phyloP scores from a whole-genome alignment of 163 green algal species.

The Chlorella variabilis region DNA sequence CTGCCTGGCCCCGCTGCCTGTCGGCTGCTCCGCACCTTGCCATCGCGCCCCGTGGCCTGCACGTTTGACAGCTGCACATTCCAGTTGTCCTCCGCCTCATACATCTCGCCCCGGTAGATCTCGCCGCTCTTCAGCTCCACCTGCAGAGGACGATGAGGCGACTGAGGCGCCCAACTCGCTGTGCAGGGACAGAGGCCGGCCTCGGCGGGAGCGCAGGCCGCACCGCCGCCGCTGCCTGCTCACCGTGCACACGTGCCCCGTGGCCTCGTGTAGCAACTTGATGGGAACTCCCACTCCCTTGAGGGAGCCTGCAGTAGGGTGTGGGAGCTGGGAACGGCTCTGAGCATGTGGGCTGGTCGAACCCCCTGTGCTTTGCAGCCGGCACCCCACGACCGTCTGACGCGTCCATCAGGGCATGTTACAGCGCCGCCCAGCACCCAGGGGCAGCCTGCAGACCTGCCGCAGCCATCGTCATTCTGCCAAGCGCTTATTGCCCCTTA shows the following conservation, averaged over 20 bases:
- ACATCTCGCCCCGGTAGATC: slow-evolving; percentile 93
- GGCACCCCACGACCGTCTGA: no score
- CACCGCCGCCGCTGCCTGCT: background rate
- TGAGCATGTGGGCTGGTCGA: background rate
- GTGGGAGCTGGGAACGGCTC: background rate
- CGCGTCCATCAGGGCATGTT: no score
- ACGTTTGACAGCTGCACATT: slow-evolving; percentile 98
- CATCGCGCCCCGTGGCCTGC: slow-evolving; percentile 76
- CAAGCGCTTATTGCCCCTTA: background rate
- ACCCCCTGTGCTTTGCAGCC: no score
- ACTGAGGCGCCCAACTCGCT: background rate
- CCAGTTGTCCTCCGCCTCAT: slow-evolving; percentile 99
- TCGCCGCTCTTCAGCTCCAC: slow-evolving; percentile 98
- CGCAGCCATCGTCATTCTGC: slow-evolving; percentile 6
- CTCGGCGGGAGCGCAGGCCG: background rate
- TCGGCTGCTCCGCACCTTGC: slow-evolving; percentile 13
- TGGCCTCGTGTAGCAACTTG: slow-evolving; percentile 98
- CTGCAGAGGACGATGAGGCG: slow-evolving; percentile 47
- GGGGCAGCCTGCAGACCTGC: background rate
- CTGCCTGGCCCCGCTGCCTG: no score
- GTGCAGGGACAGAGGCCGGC: background rate
- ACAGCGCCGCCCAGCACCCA: background rate
- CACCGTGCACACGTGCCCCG: slow-evolving; percentile 95
- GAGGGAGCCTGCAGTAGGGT: slow-evolving; percentile 45
- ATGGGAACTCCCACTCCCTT: slow-evolving; percentile 80